phyloP scores from a whole-genome alignment of 2,329 filamentous ascomycete genomes.

The Paracamarosporium sp. region DNA sequence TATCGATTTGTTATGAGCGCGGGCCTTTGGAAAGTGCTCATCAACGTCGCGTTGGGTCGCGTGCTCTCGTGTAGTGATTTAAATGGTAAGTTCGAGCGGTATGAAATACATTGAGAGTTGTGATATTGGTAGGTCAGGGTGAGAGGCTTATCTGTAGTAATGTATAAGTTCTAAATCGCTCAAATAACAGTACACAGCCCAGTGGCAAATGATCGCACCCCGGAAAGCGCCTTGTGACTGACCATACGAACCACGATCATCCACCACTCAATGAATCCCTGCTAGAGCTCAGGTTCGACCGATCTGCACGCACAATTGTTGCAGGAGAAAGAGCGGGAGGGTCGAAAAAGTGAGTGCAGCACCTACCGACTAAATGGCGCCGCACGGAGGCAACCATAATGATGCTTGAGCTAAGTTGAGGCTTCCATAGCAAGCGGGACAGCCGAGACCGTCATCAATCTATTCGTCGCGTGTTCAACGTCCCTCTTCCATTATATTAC shows the following conservation, averaged over 20 bases:
- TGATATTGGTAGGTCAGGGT: not conserved
- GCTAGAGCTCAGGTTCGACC: not conserved
- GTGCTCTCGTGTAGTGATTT: not conserved
- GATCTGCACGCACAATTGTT: not conserved
- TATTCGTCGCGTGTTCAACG: not conserved
- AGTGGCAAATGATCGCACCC: not conserved
- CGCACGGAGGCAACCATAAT: not conserved
- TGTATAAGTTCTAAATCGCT: not conserved
- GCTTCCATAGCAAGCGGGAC: not conserved
- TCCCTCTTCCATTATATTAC: not conserved
- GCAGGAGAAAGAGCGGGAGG: no score
- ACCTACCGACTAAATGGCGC: not conserved
- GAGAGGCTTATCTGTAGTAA: not conserved
- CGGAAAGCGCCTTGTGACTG: not conserved
- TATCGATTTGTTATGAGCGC: not conserved
- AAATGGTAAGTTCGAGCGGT: not conserved
- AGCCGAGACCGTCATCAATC: not conserved
- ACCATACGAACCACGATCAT: not conserved
- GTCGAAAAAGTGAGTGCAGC: not conserved
- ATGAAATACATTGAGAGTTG: not conserved
- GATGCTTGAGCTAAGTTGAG: not conserved
- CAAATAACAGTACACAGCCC: not conserved
- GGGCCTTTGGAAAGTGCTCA: not conserved
- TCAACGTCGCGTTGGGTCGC: not conserved
- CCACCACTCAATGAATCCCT: not conserved